Conservation (phyloP, 768 basidiomycete species). For the Amanita fuliginea region DNA sequence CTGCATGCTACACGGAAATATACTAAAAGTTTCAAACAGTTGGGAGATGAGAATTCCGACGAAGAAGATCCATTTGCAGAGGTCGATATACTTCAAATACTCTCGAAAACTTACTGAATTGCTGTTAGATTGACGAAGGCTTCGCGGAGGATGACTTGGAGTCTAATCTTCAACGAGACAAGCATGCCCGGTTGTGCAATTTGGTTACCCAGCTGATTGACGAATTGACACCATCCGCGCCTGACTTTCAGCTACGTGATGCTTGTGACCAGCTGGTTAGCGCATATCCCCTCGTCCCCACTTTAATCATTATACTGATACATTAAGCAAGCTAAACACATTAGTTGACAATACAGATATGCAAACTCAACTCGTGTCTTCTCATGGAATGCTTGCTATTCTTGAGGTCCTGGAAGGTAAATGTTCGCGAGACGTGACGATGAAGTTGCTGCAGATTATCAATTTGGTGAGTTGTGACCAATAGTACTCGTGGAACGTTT, state of each 20-base stretch:
- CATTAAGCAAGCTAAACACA: constrained; percentile 49
- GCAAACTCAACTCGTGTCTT: constrained; percentile 77
- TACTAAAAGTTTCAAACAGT: constrained; percentile 23
- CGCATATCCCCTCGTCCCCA: constrained; percentile 3
- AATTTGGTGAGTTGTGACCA: constrained; percentile 53
- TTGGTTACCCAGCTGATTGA: constrained; percentile 81
- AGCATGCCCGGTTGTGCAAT: constrained; percentile 78
- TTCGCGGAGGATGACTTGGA: constrained; percentile 89
- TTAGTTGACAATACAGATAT: constrained; percentile 77
- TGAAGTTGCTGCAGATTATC: constrained; percentile 79
- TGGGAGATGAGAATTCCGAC: constrained; percentile 74
- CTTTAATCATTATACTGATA: background rate
- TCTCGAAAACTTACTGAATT: background rate
- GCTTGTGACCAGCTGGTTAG: constrained; percentile 82
- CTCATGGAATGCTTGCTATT: constrained; percentile 92
- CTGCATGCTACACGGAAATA: background rate
- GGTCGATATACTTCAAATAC: constrained; percentile 24
- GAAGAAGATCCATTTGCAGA: constrained; percentile 97
- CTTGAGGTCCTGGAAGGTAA: constrained; percentile 87
- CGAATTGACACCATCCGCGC: constrained; percentile 68
- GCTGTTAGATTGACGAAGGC: constrained; percentile 77
- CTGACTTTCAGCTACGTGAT: constrained; percentile 74
- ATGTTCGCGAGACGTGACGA: constrained; percentile 74
- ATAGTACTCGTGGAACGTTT: constrained; percentile 25
- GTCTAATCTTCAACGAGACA: constrained; percentile 86